phyloP scores from a whole-genome alignment of 257 asterid species.

The Verbascum thapsus region DNA sequence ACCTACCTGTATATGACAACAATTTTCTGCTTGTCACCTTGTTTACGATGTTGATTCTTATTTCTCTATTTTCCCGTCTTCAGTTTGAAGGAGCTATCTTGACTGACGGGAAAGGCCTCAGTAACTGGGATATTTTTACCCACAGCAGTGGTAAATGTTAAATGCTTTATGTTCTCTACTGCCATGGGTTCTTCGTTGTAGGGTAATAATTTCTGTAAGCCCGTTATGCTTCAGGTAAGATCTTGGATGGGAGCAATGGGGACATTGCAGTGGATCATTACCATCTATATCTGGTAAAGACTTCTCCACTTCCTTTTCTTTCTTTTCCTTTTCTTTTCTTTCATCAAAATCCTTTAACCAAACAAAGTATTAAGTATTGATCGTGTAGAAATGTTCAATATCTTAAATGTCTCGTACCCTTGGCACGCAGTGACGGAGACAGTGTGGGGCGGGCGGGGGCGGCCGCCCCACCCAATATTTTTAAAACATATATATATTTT shows the following conservation, averaged over 20 bases:
- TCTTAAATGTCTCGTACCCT: neutral
- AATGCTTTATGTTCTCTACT: neutral
- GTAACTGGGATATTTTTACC: slow-evolving; percentile 52
- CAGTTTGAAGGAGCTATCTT: slow-evolving; percentile 53
- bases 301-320: too few relatives aligned
- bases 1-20: neutral
- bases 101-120: slow-evolving; percentile 50
- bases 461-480: too few relatives aligned
- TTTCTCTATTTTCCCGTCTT: neutral
- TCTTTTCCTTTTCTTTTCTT: too few relatives aligned
- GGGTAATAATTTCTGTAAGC: slow-evolving; percentile 13
- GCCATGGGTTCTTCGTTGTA: neutral
- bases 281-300: slow-evolving; percentile 53
- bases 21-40: neutral
- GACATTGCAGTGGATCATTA: slow-evolving; percentile 58
- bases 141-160: slow-evolving; percentile 38
- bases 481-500: too few relatives aligned
- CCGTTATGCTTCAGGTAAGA: slow-evolving; percentile 35
- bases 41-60: neutral
- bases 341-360: too few relatives aligned
- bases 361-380: too few relatives aligned
- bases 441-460: too few relatives aligned
- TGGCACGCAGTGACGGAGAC: too few relatives aligned
- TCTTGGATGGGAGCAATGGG: slow-evolving; percentile 53
- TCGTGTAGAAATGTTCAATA: too few relatives aligned